phyloP scores from a whole-genome alignment of 225 moss, liverwort and hornwort genomes.

The Polytrichum commune region DNA sequence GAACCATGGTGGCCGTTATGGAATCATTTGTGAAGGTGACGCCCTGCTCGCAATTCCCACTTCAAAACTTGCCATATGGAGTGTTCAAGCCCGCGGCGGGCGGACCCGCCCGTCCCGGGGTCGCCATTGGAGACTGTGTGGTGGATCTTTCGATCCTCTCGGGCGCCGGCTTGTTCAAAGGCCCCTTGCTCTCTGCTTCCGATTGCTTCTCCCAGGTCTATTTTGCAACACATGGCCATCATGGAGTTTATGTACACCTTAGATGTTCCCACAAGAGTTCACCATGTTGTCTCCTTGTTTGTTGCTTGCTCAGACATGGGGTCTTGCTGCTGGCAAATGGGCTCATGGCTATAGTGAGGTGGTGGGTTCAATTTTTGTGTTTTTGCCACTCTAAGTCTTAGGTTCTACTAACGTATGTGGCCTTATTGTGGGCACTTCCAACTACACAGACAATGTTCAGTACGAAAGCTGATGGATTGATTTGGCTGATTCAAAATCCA shows the following conservation, averaged over 20 bases:
- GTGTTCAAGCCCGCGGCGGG: conserved; percentile 68
- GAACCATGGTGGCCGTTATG: conserved; percentile 36
- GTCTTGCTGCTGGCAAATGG: neutral
- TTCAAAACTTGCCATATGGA: conserved; percentile 86
- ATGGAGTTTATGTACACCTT: no score
- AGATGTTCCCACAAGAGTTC: no score
- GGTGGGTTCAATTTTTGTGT: conserved; percentile 21
- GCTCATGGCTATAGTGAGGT: neutral
- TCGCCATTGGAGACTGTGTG: conserved; percentile 79
- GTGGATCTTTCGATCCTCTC: conserved; percentile 69
- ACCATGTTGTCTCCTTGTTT: no score
- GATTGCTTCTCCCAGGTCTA: conserved; percentile 59
- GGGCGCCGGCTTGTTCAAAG: conserved; percentile 65
- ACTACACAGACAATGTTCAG: no score
- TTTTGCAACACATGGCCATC: no score
- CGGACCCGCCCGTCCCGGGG: conserved; percentile 54
- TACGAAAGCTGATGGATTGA: no score
- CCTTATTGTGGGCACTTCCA: no score
- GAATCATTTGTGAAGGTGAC: conserved; percentile 68
- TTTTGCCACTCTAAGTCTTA: neutral
- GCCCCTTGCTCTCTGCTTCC: conserved; percentile 52
- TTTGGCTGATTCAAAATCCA: neutral
- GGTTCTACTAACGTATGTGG: no score
- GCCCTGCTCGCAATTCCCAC: conserved; percentile 60
- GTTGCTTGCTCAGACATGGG: no score